Evolutionary conservation across 2,329 filamentous ascomycete species (phyloP).

Genomic region (Pseudogymnoascus sp.): DNA sequence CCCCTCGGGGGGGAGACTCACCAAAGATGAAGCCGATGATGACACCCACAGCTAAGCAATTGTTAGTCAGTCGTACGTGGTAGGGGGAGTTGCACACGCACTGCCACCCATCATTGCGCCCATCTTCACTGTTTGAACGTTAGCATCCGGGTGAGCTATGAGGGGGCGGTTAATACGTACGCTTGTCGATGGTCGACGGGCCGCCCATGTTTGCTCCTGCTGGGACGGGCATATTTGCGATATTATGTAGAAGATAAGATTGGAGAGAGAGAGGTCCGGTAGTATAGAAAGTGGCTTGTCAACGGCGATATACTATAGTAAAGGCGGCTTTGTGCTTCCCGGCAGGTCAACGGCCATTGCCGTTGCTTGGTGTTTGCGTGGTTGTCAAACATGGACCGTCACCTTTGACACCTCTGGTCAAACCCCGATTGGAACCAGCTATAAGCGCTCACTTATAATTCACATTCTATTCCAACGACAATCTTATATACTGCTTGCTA

Average conservation of each 20-base stretch:
- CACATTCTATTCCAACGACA: not conserved
- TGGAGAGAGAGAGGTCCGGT: not conserved
- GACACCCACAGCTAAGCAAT: constrained; percentile 69
- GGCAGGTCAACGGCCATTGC: not conserved
- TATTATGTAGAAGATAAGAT: constrained; percentile 6
- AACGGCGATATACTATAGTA: not conserved
- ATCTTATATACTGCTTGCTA: not conserved
- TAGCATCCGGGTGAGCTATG: constrained; percentile 21
- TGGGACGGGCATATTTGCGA: constrained; percentile 36
- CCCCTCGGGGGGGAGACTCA: constrained; percentile 35
- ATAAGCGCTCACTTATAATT: not conserved
- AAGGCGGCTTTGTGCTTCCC: not conserved
- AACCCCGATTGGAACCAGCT: not conserved
- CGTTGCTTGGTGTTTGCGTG: not conserved
- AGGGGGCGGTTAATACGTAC: constrained; percentile 38
- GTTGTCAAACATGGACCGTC: not conserved
- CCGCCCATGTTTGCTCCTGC: constrained; percentile 45
- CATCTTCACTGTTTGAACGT: constrained; percentile 72
- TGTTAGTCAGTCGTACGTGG: constrained; percentile 20
- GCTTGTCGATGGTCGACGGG: constrained; percentile 64
- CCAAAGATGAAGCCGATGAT: constrained; percentile 99
- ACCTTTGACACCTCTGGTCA: not conserved
- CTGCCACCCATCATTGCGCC: constrained; percentile 97
- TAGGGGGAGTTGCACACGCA: constrained; percentile 45
- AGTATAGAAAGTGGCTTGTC: constrained; percentile 4